Evolutionary conservation across 2,329 filamentous ascomycete genomes (phyloP).

Genomic region (Fusarium illudens): DNA sequence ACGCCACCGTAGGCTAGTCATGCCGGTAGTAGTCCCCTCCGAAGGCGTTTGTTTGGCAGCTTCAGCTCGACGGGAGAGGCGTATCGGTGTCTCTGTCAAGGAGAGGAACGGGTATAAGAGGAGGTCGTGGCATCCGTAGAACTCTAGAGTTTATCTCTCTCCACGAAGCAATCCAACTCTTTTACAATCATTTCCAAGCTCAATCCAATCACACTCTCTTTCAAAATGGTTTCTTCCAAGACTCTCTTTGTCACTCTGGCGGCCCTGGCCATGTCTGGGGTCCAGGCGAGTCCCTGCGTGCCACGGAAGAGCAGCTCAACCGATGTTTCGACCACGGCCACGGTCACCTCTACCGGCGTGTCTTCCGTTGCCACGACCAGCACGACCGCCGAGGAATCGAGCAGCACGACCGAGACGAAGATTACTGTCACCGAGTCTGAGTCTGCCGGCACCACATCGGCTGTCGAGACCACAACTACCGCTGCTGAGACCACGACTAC

Average conservation of each 20-base stretch:
- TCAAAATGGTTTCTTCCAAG: not conserved
- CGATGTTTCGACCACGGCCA: not conserved
- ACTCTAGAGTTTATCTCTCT: not conserved
- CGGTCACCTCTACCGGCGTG: not conserved
- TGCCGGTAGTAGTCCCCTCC: not conserved
- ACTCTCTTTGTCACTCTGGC: not conserved
- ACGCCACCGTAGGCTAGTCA: not conserved
- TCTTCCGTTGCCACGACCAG: not conserved
- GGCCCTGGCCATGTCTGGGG: not conserved
- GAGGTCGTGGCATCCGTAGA: not conserved
- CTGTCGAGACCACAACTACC: not conserved
- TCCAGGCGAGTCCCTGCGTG: not conserved
- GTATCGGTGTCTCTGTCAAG: not conserved
- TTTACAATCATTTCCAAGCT: not conserved
- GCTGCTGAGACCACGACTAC: not conserved
- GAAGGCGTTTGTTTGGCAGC: not conserved
- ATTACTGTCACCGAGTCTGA: not conserved
- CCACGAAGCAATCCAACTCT: not conserved
- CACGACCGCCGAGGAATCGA: not conserved
- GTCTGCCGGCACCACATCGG: not conserved
- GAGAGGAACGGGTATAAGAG: not conserved
- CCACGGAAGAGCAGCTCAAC: not conserved
- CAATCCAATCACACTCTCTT: not conserved
- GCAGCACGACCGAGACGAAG: not conserved
- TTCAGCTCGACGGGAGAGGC: not conserved